Evolutionary conservation across 2,329 filamentous ascomycete species (phyloP).

Genomic region (Lachnellula hyalina): DNA sequence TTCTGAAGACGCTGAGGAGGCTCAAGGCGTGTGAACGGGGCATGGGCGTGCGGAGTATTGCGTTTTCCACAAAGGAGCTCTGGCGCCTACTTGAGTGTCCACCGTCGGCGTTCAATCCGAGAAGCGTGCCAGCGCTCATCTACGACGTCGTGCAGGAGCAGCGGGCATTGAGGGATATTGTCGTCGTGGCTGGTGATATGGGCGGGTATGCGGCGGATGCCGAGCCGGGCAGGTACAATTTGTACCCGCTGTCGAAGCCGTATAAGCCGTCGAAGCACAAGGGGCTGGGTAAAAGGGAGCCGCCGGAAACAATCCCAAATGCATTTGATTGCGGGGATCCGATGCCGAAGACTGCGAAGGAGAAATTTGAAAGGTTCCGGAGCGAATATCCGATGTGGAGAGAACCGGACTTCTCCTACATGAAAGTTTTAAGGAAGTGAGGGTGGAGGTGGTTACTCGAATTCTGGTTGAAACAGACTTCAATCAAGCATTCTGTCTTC

Average conservation of each 20-base stretch:
- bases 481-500: too few relatives aligned
- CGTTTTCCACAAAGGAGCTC: not conserved
- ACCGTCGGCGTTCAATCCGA: not conserved
- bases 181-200: not conserved
- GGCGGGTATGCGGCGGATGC: not conserved
- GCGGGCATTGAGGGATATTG: not conserved
- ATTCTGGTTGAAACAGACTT: too few relatives aligned
- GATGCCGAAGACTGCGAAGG: not conserved
- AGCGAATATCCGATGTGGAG: constrained; percentile 1
- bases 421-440: not conserved
- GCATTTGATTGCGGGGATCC: not conserved
- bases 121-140: not conserved
- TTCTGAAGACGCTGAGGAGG: constrained; percentile 4
- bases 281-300: not conserved
- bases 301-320: not conserved
- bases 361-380: not conserved
- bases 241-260: not conserved
- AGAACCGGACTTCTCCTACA: not conserved
- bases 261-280: not conserved
- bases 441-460: too few relatives aligned
- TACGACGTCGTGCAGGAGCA: not conserved
- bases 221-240: not conserved
- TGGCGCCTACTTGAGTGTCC: not conserved
- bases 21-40: constrained; percentile 3
- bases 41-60: not conserved